A percentile compares a stretch with the other conserved stretches of the same genome.
Evolutionary conservation across 768 basidiomycete species (phyloP).

Genomic region (Auricularia sp.): DNA sequence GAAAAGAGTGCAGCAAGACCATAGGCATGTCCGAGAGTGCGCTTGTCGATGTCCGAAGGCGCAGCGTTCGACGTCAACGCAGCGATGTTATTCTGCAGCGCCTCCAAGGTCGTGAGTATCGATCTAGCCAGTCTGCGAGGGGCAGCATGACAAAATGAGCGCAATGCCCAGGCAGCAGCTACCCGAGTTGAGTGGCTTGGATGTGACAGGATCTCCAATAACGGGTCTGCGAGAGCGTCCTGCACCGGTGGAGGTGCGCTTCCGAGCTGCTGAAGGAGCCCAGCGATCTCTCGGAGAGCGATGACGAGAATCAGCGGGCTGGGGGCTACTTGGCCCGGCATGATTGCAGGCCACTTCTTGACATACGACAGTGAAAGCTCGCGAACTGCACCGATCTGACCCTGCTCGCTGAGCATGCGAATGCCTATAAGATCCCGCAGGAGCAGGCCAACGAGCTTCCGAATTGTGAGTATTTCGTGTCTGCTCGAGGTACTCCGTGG

Average conservation of each 20-base stretch:
- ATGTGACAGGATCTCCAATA: conserved; percentile 77
- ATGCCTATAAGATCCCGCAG: conserved; percentile 81
- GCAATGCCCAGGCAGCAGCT: conserved; percentile 76
- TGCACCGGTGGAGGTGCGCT: conserved; percentile 87
- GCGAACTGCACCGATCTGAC: conserved; percentile 83
- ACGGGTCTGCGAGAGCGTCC: conserved; percentile 78
- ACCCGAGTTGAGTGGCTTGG: conserved; percentile 83
- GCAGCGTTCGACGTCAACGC: conserved; percentile 63
- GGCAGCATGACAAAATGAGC: conserved; percentile 84
- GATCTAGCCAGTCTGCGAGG: conserved; percentile 76
- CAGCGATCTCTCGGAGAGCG: conserved; percentile 74
- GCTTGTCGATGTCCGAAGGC: conserved; percentile 56
- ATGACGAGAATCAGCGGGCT: conserved; percentile 58
- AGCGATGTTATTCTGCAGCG: conserved; percentile 74
- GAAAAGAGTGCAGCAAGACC: conserved; percentile 83
- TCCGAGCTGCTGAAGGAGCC: conserved; percentile 78
- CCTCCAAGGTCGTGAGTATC: conserved; percentile 66
- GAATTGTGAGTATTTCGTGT: conserved; percentile 64
- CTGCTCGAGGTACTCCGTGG: conserved; percentile 41
- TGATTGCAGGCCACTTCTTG: conserved; percentile 86
- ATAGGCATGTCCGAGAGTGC: conserved; percentile 80
- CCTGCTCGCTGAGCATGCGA: conserved; percentile 85
- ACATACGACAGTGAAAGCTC: conserved; percentile 75
- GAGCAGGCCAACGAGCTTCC: conserved; percentile 66
- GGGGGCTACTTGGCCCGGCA: conserved; percentile 75